A percentile compares a stretch with the other conserved stretches of the same genome.
Conservation (phyloP, 169 alveolate genomes). For the Plasmodium gallinaceum region DNA sequence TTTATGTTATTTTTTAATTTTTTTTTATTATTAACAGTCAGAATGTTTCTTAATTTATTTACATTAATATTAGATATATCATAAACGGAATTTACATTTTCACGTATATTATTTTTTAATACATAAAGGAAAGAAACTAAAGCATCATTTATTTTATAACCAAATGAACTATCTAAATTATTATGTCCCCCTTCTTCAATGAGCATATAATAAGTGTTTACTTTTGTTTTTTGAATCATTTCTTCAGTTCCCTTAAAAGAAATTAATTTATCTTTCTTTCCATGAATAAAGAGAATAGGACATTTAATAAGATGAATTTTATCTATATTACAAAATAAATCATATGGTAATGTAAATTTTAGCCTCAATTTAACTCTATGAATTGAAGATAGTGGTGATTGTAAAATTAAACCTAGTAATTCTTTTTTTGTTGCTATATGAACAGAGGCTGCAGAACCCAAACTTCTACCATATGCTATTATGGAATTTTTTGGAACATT, state of each 20-base stretch:
- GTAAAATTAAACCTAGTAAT: conserved; percentile 89
- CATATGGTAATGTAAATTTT: conserved; percentile 92
- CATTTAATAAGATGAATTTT: conserved; percentile 82
- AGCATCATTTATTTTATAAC: conserved; percentile 67
- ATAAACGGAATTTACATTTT: conserved; percentile 34
- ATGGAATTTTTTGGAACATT: conserved; percentile 84
- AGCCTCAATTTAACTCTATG: conserved; percentile 87
- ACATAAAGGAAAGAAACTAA: conserved; percentile 58
- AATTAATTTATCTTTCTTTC: conserved; percentile 92
- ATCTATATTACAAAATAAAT: conserved; percentile 93
- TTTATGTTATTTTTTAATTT: conserved; percentile 8
- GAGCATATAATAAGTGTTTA: conserved; percentile 80
- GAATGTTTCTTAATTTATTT: conserved; percentile 23
- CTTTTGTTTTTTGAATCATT: conserved; percentile 79
- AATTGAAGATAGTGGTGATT: conserved; percentile 91
- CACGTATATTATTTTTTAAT: conserved; percentile 35
- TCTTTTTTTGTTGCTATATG: conserved; percentile 87
- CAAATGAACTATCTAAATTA: conserved; percentile 79
- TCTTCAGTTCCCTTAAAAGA: conserved; percentile 84
- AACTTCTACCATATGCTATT: conserved; percentile 93
- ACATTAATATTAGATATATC: conserved; percentile 29
- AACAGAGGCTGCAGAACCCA: conserved; percentile 93
- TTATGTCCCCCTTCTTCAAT: conserved; percentile 84
- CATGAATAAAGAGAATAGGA: conserved; percentile 92
- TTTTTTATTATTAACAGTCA: conserved; percentile 21